phyloP scores from a whole-genome alignment of 1,284 basidiomycete genomes.

The Gomphus sp. region DNA sequence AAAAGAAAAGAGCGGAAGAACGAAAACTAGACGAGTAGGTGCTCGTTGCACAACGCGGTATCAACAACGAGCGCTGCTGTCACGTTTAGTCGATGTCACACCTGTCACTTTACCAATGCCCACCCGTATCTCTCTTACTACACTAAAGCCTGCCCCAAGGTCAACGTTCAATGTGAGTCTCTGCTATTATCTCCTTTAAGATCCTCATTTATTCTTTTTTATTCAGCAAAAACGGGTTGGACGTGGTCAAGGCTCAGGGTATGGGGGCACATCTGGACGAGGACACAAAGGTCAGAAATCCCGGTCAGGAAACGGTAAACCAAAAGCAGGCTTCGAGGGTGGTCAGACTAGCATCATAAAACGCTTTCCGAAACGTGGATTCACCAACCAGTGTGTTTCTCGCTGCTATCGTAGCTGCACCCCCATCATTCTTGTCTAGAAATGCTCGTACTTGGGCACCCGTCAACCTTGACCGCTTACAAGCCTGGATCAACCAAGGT shows the following conservation, averaged over 20 bases:
- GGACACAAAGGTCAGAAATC: slow-evolving; percentile 97
- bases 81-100: not conserved
- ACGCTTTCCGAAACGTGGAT: slow-evolving; percentile 89
- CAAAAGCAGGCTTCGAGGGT: slow-evolving; percentile 84
- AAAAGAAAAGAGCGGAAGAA: not conserved
- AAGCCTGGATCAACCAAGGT: slow-evolving; percentile 85
- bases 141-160: slow-evolving; percentile 1
- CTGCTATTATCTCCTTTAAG: not conserved
- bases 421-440: slow-evolving; percentile 27
- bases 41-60: slow-evolving; percentile 5
- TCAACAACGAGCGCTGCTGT: slow-evolving; percentile 2
- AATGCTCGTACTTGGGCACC: slow-evolving; percentile 71
- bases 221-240: slow-evolving; percentile 86
- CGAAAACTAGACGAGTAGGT: not conserved
- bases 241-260: slow-evolving; percentile 83
- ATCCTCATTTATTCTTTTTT: not conserved
- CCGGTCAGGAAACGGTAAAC: slow-evolving; percentile 83
- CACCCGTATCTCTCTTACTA: slow-evolving; percentile 5
- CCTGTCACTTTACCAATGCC: slow-evolving; percentile 1
- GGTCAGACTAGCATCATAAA: slow-evolving; percentile 95
- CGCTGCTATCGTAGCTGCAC: not conserved
- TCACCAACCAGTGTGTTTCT: slow-evolving; percentile 75
- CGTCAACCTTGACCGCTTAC: slow-evolving; percentile 81
- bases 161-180: slow-evolving; percentile 5
- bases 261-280: slow-evolving; percentile 87